Evolutionary conservation across 2,329 filamentous ascomycete genomes (phyloP).

Genomic region (Fusarium newnesense): DNA sequence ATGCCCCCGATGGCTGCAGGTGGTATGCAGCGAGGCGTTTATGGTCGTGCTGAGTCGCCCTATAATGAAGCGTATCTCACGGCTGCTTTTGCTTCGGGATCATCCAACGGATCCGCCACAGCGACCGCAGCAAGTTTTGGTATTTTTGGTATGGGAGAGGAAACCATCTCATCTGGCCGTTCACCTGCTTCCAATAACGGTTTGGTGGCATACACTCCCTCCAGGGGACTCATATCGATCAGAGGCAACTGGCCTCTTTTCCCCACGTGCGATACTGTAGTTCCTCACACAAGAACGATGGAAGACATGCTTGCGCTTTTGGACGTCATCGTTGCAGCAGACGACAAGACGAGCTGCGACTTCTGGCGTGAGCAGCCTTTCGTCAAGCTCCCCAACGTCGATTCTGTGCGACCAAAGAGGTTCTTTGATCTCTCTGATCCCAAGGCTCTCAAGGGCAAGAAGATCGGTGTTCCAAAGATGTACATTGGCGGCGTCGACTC

Average conservation of each 20-base stretch:
- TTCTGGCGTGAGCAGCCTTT: constrained; percentile 28
- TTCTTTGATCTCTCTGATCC: constrained; percentile 1
- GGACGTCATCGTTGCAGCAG: constrained; percentile 9
- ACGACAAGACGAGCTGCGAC: constrained; percentile 1
- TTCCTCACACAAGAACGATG: constrained; percentile 17
- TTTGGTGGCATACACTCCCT: constrained; percentile 25
- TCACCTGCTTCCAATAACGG: constrained; percentile 23
- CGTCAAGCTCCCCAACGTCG: neutral
- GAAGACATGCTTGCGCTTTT: constrained; percentile 20
- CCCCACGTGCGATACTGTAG: constrained; percentile 16
- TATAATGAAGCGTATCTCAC: neutral
- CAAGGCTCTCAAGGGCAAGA: constrained; percentile 4
- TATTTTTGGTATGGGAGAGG: neutral
- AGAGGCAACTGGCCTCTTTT: constrained; percentile 30
- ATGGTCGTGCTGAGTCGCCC: constrained; percentile 3
- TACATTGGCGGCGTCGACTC: constrained; percentile 8
- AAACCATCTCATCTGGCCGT: neutral
- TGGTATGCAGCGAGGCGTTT: neutral
- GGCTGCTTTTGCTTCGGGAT: neutral
- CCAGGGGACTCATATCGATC: constrained; percentile 18
- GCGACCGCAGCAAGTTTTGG: neutral
- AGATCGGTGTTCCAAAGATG: constrained; percentile 19
- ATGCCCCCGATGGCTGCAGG: constrained; percentile 9
- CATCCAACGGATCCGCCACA: neutral
- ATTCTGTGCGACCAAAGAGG: neutral